phyloP scores from a whole-genome alignment of 805 yeast genomes.

The Pichia ethanolica region DNA sequence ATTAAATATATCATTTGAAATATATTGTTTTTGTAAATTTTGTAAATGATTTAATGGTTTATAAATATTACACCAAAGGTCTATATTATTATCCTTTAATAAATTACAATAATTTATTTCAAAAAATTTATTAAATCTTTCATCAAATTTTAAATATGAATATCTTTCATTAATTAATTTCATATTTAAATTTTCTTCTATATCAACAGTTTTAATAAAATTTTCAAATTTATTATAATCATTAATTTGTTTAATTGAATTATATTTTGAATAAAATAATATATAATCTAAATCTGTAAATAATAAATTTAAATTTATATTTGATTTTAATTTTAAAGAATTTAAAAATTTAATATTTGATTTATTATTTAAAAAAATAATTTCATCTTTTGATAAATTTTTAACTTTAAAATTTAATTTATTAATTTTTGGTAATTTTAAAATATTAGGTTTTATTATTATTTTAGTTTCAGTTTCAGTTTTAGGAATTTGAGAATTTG shows the following conservation, averaged over 20 bases:
- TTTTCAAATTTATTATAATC: background rate
- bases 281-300: conserved; percentile 2
- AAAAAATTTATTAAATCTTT: conserved; percentile 10
- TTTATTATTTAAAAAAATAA: background rate
- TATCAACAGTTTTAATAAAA: background rate
- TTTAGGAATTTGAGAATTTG: too few species aligned
- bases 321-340: background rate
- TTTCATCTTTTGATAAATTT: conserved; percentile 1
- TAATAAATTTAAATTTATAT: background rate
- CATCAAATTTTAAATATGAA: conserved; percentile 8
- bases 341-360: too few species aligned
- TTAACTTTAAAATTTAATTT: conserved; percentile 5
- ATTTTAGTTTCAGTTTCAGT: background rate
- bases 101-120: background rate
- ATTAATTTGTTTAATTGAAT: background rate
- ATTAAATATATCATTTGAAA: conserved; percentile 21
- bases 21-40: conserved; percentile 27
- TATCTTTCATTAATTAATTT: background rate
- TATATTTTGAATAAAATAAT: conserved; percentile 3
- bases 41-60: conserved; percentile 31
- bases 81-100: conserved; percentile 3
- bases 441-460: background rate
- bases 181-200: background rate
- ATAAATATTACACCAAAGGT: conserved; percentile 39
- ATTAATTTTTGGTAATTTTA: conserved; percentile 1